phyloP scores from a whole-genome alignment of 225 moss, liverwort and hornwort species.

The Physcomitrium patens region DNA sequence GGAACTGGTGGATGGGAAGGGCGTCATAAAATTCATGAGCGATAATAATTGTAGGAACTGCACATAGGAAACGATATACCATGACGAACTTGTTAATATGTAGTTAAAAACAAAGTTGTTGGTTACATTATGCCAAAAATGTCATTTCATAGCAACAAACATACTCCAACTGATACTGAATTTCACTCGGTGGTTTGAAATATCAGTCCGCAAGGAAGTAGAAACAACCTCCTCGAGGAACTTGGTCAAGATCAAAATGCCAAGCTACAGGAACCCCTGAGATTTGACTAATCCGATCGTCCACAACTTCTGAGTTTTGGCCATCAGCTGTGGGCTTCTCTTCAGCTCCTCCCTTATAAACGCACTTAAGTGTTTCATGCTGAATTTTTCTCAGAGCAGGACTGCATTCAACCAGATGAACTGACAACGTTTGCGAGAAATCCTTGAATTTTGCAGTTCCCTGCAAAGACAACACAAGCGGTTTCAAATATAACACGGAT shows the following conservation, averaged over 20 bases:
- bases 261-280: conserved; percentile 68
- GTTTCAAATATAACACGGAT: not conserved
- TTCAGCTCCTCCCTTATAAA: conserved; percentile 35
- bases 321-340: conserved; percentile 9
- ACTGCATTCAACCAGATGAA: conserved; percentile 95
- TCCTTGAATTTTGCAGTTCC: conserved; percentile 78
- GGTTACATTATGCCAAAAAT: not conserved
- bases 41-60: conserved; percentile 85
- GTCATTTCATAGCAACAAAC: conserved; percentile 12
- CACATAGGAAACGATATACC: conserved; percentile 31
- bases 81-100: not conserved
- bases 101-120: not conserved
- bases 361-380: conserved; percentile 61
- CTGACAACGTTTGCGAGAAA: conserved; percentile 66
- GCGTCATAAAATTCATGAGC: conserved; percentile 99
- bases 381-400: conserved; percentile 81
- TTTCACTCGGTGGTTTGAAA: not conserved
- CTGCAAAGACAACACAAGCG: conserved; percentile 39
- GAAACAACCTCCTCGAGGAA: conserved; percentile 71
- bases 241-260: conserved; percentile 79
- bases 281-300: conserved; percentile 55
- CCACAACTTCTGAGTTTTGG: conserved; percentile 15
- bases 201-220: not conserved
- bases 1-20: conserved; percentile 96
- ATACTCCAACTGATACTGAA: not conserved